Conservation (phyloP, 495 filamentous ascomycete genomes). For the Penicillium verhagenii region DNA sequence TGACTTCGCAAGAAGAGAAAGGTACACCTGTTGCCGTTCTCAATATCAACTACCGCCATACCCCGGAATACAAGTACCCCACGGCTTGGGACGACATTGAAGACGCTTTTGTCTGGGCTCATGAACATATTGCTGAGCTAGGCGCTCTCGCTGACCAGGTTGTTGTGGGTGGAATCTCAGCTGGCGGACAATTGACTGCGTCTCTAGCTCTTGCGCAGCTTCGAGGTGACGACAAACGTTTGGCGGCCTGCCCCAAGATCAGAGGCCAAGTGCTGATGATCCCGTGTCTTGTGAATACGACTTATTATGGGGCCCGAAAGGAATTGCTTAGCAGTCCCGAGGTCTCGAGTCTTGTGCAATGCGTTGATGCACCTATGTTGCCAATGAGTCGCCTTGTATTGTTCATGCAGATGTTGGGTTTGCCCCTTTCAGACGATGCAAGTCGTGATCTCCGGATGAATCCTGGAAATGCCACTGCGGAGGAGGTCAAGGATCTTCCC, state of each 20-base stretch:
- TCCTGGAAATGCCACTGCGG: constrained; percentile 38
- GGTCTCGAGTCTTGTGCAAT: constrained; percentile 39
- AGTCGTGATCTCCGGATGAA: constrained; percentile 34
- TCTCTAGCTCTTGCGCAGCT: constrained; percentile 34
- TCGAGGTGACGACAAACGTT: constrained; percentile 17
- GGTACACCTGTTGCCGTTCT: constrained; percentile 34
- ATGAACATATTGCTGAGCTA: constrained; percentile 31
- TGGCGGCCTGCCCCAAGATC: constrained; percentile 30
- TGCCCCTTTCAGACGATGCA: constrained; percentile 12
- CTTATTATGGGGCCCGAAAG: constrained; percentile 35
- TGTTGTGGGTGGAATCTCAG: constrained; percentile 48
- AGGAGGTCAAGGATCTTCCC: constrained; percentile 41
- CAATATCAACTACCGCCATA: constrained; percentile 49
- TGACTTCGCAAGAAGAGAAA: constrained; percentile 22
- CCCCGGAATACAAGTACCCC: constrained; percentile 42
- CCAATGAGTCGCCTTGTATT: constrained; percentile 28
- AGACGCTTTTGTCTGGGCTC: constrained; percentile 48
- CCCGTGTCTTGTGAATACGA: constrained; percentile 31
- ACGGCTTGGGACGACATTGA: constrained; percentile 46
- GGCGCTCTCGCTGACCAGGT: constrained; percentile 36
- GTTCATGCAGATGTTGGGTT: constrained; percentile 32
- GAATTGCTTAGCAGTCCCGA: constrained; percentile 32
- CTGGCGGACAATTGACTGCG: constrained; percentile 46
- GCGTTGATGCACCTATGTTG: constrained; percentile 39
- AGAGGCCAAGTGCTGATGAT: constrained; percentile 46